Evolutionary conservation across 139 green algal genomes (phyloP), one percentile per base, ranked within the genome.

Genomic region (Cymbomonas tetramitiformis): DNA sequence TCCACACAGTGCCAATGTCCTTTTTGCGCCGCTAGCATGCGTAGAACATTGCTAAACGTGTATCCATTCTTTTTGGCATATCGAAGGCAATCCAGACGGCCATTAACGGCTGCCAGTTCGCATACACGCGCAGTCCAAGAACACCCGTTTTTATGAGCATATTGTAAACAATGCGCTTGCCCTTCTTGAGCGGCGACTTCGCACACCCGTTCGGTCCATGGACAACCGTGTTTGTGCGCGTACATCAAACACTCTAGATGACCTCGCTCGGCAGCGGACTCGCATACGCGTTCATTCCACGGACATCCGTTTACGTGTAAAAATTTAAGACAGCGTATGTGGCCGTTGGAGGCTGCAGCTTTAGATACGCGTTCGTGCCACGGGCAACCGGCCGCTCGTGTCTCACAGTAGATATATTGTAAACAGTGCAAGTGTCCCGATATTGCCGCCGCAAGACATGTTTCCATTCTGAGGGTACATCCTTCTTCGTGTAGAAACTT

Each of bases 171-270:
- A n/a, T n/a, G n/a, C n/a, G n/a, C n/a, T n/a, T 63, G 40, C 4
- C 56, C 56, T n/a, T 24, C 41, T 19, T 26, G 15, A 28, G 56
- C 56, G 1, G 56, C 56, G 19, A 8, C 41, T 12, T 15, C 24
- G 26, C 25, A 63, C 18, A n/a, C n/a, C 31, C 18, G 10, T 21
- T 39, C 56, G 56, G 43, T 28, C 56, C 34, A 49, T 2, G 40
- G 39, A 4, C 39, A 54, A 9, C 32, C 32, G 23, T 54, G 29
- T 7, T 61, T 48, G 2, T n/a, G 12, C 2, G 18, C 49, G 36
- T 23, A 65, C 23, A 36, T 56, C 7, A 65, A 2, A 5, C 56
- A 21, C 4, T 65, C 44, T 4, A 65, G n/a, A 15, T 65, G 55
- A 7, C 55, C 55, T 8, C 30, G 15, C 40, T 51, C 5, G 12